Base-by-base conservation (phyloP, 129 eudicot species). In the Centella asiatica region DNA sequence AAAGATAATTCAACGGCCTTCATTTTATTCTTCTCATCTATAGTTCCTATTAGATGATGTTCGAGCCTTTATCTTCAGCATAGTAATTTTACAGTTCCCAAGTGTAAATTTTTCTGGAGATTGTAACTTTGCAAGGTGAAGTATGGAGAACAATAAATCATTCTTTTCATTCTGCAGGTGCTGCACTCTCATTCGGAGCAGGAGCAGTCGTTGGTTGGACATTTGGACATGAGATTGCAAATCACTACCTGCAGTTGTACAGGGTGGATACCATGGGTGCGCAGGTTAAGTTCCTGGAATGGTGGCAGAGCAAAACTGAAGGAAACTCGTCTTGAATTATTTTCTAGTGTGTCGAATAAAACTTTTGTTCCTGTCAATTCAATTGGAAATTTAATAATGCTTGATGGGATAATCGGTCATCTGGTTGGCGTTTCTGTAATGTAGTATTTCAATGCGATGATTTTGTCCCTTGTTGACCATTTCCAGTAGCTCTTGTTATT, bases 201-300 rank as follows among this genome's bases (percentile, higher is more conserved):
- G 97, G 97, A 53, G 95, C 82, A 13, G 82, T 78, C 36, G 76
- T 83, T 45, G 97, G 97, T 26, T 71, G 78, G 85, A 83, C 82
- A 33, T 85, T 85, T 50, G 97, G 95, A 29, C 72, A 74, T 25
- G 95, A 89, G 58, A 56, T 76, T 68, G 90, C 84, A n/a, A 83
- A 80, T 64, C 97, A 89, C 67, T 78, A 73, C 48, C 82, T 80
- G 74, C 95, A 89, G 57, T 69, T 85, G 5, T 89, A 85, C 72
- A 78, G 72, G 73, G 7, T 82, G 70, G 90, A 89, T 69, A 80
- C 85, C 44, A 64, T 80, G 88, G 72, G 88, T 31, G 78, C 97
- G 1, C 92, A 85, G 75, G 78, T 73, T 23, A 89, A 89, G 76
- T 89, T 85, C 73, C 42, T 75, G 72, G 95, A 89, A 66, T 89